These are phyloP conservation scores for Ulmus americana DNA, from an alignment of 331 rosid genomes.

Conservation along the genomic window DNA sequence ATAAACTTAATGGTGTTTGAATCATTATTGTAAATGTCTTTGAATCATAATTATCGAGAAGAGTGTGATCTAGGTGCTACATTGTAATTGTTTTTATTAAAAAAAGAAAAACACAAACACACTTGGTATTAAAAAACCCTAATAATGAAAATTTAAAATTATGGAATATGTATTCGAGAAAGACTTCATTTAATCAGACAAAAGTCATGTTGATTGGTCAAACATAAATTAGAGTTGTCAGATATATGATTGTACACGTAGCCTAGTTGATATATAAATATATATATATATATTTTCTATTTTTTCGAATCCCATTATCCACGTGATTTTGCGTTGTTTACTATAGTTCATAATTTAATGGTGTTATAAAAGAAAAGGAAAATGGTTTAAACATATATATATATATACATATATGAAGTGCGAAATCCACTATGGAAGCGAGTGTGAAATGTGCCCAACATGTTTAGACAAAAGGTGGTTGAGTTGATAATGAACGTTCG, in stretches of 20 bases:
- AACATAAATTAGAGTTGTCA: no score
- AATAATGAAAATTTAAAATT: no score
- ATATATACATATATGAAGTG: background rate
- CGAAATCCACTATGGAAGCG: slow-evolving; percentile 1
- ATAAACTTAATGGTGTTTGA: slow-evolving; percentile 1
- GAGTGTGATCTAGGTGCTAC: slow-evolving; percentile 13
- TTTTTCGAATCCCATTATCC: no score
- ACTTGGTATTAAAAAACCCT: no score
- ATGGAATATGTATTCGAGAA: no score
- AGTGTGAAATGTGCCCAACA: slow-evolving; percentile 9
- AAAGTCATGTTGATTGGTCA: no score
- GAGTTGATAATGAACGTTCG: slow-evolving; percentile 39
- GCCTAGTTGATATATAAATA: no score
- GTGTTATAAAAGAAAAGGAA: background rate
- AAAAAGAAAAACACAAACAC: no score
- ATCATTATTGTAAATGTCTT: background rate
- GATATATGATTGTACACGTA: no score
- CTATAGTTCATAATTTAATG: background rate
- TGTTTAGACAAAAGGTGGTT: slow-evolving; percentile 13
- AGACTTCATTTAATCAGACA: no score
- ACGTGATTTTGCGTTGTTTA: background rate
- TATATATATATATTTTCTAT: background rate
- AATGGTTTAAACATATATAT: background rate
- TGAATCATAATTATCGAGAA: background rate
- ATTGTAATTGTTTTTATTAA: background rate